Evolutionary conservation across 257 asterid species (phyloP).

Genomic region (Voacanga thouarsii): DNA sequence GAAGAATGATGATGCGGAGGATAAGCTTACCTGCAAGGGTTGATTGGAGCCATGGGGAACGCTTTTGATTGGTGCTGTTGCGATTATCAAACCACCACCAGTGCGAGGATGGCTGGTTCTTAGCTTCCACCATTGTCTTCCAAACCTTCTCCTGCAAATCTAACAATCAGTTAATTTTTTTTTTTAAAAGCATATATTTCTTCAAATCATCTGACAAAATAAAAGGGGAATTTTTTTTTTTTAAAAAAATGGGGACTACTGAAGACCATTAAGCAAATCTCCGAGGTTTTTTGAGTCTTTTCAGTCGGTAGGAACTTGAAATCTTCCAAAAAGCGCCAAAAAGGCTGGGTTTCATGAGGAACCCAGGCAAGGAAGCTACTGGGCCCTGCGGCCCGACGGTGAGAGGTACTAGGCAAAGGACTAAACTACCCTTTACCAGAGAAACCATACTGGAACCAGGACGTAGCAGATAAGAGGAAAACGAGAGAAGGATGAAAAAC

Average conservation of each 20-base stretch:
- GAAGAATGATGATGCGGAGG: background rate
- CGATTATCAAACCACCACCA: slow-evolving; percentile 85
- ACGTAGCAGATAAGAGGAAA: background rate
- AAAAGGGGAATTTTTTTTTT: background rate
- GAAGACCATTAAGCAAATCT: too few species aligned
- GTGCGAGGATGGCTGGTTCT: slow-evolving; percentile 45
- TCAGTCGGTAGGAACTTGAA: background rate
- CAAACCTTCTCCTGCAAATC: background rate
- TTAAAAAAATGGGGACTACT: background rate
- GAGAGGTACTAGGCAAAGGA: background rate
- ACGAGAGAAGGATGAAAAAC: background rate
- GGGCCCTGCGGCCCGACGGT: background rate
- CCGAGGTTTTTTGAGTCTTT: background rate
- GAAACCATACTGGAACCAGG: background rate
- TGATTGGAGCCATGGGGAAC: slow-evolving; percentile 85
- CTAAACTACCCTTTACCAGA: background rate
- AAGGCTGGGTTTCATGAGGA: background rate
- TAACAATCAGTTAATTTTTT: background rate
- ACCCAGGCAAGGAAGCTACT: background rate
- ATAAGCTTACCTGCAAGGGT: slow-evolving; percentile 56
- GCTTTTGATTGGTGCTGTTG: slow-evolving; percentile 27
- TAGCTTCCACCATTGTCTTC: slow-evolving; percentile 37
- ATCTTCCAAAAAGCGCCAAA: background rate
- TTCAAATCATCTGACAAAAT: background rate
- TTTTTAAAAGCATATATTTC: too few species aligned